Base-by-base conservation (phyloP, 495 filamentous ascomycete genomes). In the Elasticomyces elasticus region DNA sequence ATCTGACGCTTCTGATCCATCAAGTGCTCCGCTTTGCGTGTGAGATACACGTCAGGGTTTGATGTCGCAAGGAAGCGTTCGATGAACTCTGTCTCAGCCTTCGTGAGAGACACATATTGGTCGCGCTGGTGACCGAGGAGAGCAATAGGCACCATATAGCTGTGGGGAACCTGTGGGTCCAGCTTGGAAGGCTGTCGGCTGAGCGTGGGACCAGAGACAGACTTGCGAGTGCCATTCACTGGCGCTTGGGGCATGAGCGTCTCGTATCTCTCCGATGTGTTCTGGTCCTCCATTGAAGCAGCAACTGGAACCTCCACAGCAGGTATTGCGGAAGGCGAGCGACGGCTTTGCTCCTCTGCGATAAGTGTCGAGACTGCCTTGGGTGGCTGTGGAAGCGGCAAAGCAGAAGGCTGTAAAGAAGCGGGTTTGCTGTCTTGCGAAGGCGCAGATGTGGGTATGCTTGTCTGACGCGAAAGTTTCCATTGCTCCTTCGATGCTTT, bases 1-100 rank as follows among this genome's bases (percentile, higher is more conserved):
- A 78, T 67, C 47, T 76, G 74, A 51, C 72, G 71, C 40, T 80
- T 62, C 31, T 68, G 66, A 24, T 65, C 49, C 0, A 79, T 55
- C 3, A 78, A 59, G 28, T 67, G 56, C 5, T 73, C 63, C 41
- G 76, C 65, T 22, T 66, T 65, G 0, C 65, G 7, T 13, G 44
- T 15, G 2, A 56, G 44, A 9, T 48, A 26, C 1, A 20, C 44
- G 15, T 52, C 48, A n/a, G 57, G 49, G 12, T 24, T 43, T 2
- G 35, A 2, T 4, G 58, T 25, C 13, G 52, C 53, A 5, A 58
- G 43, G 28, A 52, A 60, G 6, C 37, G 31, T 19, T 53, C 13
- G 12, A 63, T 49, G 13, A 46, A 6, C 17, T 49, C 2, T 25
- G 2, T 25, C 1, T 20, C 24, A 5, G 24, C n/a, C 5, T 31